Percentiles rank a stretch among this genome's conserved stretches.
Conservation (phyloP, 2,329 filamentous ascomycete genomes). For the Neofusicoccum ribis region DNA sequence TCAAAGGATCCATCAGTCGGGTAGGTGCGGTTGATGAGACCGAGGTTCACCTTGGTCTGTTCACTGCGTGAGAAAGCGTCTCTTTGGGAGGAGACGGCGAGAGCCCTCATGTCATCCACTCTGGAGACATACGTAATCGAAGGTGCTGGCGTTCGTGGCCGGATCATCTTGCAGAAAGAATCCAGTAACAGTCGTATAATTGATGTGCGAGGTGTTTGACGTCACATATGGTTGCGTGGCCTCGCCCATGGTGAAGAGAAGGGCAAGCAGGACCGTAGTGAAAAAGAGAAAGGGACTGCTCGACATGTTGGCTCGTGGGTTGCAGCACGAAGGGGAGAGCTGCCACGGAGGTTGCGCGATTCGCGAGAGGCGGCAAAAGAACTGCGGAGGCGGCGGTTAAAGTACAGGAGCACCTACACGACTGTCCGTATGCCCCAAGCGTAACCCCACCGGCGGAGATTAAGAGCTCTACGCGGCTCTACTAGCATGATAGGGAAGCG, state of each 20-base stretch:
- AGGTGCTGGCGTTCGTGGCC: slow-evolving; percentile 55
- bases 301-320: not conserved
- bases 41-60: slow-evolving; percentile 63
- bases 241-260: slow-evolving; percentile 19
- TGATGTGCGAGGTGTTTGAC: slow-evolving; percentile 45
- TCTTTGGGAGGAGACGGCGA: slow-evolving; percentile 27
- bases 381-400: not conserved
- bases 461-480: not conserved
- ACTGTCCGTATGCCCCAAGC: slow-evolving; percentile 8
- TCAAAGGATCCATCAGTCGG: slow-evolving; percentile 50
- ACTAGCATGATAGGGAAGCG: slow-evolving; percentile 5
- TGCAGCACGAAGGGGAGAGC: too few relatives aligned
- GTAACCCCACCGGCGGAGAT: not conserved
- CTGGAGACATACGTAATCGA: slow-evolving; percentile 57
- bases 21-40: slow-evolving; percentile 64
- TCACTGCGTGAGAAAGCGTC: not conserved
- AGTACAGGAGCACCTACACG: slow-evolving; percentile 11
- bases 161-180: slow-evolving; percentile 66
- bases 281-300: slow-evolving; percentile 19
- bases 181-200: slow-evolving; percentile 61
- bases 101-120: not conserved
- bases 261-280: slow-evolving; percentile 11
- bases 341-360: not conserved
- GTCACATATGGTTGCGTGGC: slow-evolving; percentile 1
- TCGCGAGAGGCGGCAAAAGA: not conserved